A percentile compares a stretch with the other conserved stretches of the same genome.
phyloP scores from a whole-genome alignment of 1,139 yeast genomes.

The Protomyces arabidopsidicola region DNA sequence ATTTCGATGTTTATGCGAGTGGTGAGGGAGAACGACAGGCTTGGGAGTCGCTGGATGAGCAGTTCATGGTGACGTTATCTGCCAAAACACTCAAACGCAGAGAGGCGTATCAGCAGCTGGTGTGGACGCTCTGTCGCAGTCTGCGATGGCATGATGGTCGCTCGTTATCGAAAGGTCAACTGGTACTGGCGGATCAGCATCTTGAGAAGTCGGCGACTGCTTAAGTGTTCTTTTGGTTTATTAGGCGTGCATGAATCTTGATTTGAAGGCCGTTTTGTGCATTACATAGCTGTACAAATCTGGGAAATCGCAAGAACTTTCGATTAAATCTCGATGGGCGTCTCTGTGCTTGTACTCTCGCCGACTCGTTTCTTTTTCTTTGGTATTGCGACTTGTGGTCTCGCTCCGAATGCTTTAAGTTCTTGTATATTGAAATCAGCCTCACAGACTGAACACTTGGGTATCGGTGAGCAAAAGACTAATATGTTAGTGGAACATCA shows the following conservation, averaged over 20 bases:
- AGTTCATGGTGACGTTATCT: slow-evolving; percentile 1
- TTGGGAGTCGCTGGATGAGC: slow-evolving; percentile 9
- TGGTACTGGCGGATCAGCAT: slow-evolving; percentile 10
- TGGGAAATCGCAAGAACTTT: no score
- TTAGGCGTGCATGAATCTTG: no score
- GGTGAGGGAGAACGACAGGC: neutral
- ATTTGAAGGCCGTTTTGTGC: no score
- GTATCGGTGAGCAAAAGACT: slow-evolving; percentile 42
- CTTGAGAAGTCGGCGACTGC: neutral
- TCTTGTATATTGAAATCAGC: slow-evolving; percentile 48
- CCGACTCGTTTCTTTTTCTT: slow-evolving; percentile 12
- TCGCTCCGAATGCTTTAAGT: slow-evolving; percentile 19
- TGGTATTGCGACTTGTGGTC: slow-evolving; percentile 15
- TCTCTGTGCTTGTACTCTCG: neutral
- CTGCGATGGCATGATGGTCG: slow-evolving; percentile 25
- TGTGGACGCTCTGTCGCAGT: slow-evolving; percentile 17
- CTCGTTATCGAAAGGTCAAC: neutral
- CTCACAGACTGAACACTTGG: slow-evolving; percentile 62
- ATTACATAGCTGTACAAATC: no score
- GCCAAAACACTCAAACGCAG: neutral
- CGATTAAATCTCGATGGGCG: neutral
- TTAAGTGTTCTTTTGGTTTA: neutral
- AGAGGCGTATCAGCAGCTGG: slow-evolving; percentile 17
- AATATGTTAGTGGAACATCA: neutral
- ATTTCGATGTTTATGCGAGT: slow-evolving; percentile 6